Base-by-base conservation (phyloP, 352 stramenopile genomes). In the Pythium periplocum region DNA sequence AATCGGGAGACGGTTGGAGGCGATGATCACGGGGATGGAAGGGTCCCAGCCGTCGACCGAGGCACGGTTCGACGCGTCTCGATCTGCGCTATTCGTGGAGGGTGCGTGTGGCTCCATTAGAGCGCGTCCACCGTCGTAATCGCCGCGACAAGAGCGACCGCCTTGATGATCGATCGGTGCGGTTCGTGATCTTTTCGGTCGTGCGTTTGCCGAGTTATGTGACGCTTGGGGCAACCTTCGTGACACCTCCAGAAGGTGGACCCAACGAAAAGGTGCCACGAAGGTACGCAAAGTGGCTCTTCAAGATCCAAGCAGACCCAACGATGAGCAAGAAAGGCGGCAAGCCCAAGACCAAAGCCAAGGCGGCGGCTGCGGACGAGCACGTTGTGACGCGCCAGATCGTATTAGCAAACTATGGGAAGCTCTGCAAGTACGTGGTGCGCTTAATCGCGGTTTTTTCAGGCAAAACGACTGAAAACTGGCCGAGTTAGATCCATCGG, bases 11-110 rank as follows among this genome's bases (percentile, higher is more conserved):
- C 76, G 75, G 57, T 89, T 85, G 6, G 78, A 75, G 26, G 78
- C 80, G 64, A 91, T 87, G 48, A 91, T 78, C 47, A 91, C 75
- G 40, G 78, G 80, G 40, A 62, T 84, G 3, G 75, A 62, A 10
- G 69, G 62, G 51, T 75, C 68, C 78, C 78, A 89, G 44, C 64
- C 59, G 46, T 85, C 65, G 45, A 26, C 17, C 17, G 17, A 26
- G 17, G 17, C 17, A 26, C 17, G 17, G 17, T 26, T 26, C 17
- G 17, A 26, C 17, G 17, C 17, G 17, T 26, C 17, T 26, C 17
- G 17, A 26, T 26, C 17, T 26, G 17, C 17, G 17, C 17, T 26
- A 0, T 26, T 26, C 17, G 17, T 26, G 17, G 17, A 26, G 17
- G 17, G 17, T 26, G 17, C 17, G 17, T 26, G 17, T 26, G 17